Evolutionary conservation across 768 basidiomycete species (phyloP), one percentile per base, ranked within the genome.

Genomic region (Asterophora parasitica): DNA sequence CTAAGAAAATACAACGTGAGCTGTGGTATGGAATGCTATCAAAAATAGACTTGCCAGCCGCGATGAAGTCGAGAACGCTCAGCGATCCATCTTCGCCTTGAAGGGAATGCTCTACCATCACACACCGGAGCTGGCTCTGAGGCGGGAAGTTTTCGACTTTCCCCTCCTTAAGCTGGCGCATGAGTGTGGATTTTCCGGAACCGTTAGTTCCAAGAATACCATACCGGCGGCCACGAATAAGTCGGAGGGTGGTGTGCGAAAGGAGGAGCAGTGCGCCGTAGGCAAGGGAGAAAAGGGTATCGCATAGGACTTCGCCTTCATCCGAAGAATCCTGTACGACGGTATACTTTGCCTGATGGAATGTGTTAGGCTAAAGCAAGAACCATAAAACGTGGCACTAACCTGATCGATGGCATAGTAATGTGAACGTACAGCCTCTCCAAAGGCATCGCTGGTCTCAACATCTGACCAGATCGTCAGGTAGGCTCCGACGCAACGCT

Each of bases 61-160:
- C 85, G 56, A 98, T 85, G 67, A 97, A 97, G 66, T 95, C 89
- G 45, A 93, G 72, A 44, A 97, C 83, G 36, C 84, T 79, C 48
- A 85, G 59, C 8, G 88, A 86, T 13, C 78, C 79, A 66, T 97
- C 91, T 69, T 97, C 93, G 44, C 94, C 92, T 70, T 94, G 92
- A 9, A 97, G 74, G 20, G 93, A 85, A 70, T 98, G 94, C 68
- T 97, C 95, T 28, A 98, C 94, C 93, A 97, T 97, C 50, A 96
- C 81, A 58, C 88, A 88, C 39, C 88, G 81, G 42, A 98, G 72
- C 65, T 92, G 77, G 52, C 84, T 82, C 56, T 83, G 92, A 4
- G 91, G 79, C 15, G 95, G 95, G 70, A 97, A 98, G 62, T 93
- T 93, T 69, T 98, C 95, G 6, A 90, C 87, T 70, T 97, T 97